Evolutionary conservation across 2,329 filamentous ascomycete genomes (phyloP), one percentile per base, ranked within the genome.

Genomic region (Pseudogymnoascus destructans): DNA sequence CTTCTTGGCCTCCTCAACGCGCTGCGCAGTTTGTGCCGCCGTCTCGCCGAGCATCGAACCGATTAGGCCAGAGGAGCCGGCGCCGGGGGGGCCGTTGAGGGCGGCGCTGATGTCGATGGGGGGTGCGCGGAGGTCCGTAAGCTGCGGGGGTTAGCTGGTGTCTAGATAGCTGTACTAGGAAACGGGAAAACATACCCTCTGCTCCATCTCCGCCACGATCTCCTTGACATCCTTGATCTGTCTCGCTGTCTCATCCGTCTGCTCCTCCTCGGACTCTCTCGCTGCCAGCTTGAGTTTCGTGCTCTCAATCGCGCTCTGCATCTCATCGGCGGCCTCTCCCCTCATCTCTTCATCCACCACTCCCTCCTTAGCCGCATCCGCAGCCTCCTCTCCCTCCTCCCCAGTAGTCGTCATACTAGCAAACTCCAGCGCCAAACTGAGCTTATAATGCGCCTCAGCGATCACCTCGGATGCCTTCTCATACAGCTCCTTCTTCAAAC

Each of bases 371-470:
- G 73, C 72, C 3, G 71, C 68, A 56, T 73, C 72, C 67, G 27
- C 72, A n/a, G 73, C 72, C 17, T 74, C 72, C 3, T 75, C 73
- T 19, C 68, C 71, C 46, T 79, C 77, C 13, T 79, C 79, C 10
- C 76, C 72, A 1, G 80, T 77, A 15, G 76, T 78, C 5, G 84
- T 87, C 49, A 93, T 82, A 0, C 89, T 93, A 3, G 89, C 89
- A 65, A 97, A 97, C 69, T 98, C 93, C 25, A 98, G 79, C 0
- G 93, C 93, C 13, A 98, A 80, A 0, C 92, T 95, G 23, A 98
- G 84, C 73, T 96, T 97, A 76, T 87, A 98, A 74, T 98, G 90
- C 13, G 89, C 92, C 74, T 98, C 93, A 40, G 93, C 92, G 59
- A 97, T 80, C 57, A 95, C 79, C 65, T 90, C 87, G 11, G 88